Evolutionary conservation across 257 asterid genomes (phyloP).

Genomic region (Cinchona pubescens): DNA sequence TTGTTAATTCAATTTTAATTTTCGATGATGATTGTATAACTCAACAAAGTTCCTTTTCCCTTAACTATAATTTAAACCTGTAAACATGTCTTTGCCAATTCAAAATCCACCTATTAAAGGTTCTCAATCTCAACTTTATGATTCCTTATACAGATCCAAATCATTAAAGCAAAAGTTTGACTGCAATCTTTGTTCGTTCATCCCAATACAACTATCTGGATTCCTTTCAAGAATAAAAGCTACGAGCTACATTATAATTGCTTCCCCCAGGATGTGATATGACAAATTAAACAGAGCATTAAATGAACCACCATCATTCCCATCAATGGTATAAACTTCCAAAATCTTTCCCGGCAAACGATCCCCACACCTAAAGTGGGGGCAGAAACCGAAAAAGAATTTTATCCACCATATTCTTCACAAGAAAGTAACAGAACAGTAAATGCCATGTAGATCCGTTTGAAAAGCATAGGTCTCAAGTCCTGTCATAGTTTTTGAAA

Average conservation of each 20-base stretch:
- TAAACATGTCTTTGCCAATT: not conserved
- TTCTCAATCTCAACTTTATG: not conserved
- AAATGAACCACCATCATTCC: not conserved
- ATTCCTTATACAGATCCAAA: not conserved
- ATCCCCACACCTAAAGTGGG: not conserved
- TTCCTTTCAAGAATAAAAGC: not conserved
- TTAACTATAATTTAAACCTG: not conserved
- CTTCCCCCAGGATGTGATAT: not conserved
- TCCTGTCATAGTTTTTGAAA: not conserved
- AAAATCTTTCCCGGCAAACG: not conserved
- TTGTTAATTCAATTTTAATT: not conserved
- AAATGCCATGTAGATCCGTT: not conserved
- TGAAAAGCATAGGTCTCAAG: not conserved
- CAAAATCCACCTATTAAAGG: constrained; percentile 1
- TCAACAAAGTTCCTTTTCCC: not conserved
- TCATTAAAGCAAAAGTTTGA: not conserved
- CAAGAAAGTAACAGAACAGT: not conserved
- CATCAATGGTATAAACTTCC: not conserved
- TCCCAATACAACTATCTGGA: not conserved
- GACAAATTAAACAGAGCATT: not conserved
- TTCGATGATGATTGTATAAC: not conserved
- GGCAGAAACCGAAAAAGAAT: not conserved
- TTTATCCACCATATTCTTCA: not conserved
- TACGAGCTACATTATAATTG: not conserved
- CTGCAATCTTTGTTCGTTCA: not conserved